phyloP scores from a whole-genome alignment of 2,329 filamentous ascomycete species.

The Helminthosporium solani region DNA sequence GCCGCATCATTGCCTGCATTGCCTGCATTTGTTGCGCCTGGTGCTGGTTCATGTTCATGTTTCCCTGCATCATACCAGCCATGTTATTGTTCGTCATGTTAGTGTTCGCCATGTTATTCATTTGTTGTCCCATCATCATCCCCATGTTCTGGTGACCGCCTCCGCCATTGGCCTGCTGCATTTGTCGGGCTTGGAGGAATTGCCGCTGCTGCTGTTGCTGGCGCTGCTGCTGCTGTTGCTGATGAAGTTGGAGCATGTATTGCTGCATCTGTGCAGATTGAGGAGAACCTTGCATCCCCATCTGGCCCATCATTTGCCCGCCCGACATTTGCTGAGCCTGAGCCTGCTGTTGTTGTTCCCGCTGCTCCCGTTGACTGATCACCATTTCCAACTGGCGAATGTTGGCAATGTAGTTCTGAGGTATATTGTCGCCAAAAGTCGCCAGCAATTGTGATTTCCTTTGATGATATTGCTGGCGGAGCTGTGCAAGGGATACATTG shows the following conservation, averaged over 20 bases:
- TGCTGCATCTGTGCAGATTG: slow-evolving; percentile 36
- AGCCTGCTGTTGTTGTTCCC: slow-evolving; percentile 21
- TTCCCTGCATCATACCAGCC: slow-evolving; percentile 39
- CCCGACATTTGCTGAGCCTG: slow-evolving; percentile 12
- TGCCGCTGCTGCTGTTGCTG: slow-evolving; percentile 30
- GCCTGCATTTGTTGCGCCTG: slow-evolving; percentile 38
- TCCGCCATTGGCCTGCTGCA: slow-evolving; percentile 9
- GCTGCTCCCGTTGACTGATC: slow-evolving; percentile 19
- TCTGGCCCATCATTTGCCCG: slow-evolving; percentile 29
- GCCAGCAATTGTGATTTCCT: slow-evolving; percentile 27
- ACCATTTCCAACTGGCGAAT: slow-evolving; percentile 33
- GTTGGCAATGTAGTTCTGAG: slow-evolving; percentile 25
- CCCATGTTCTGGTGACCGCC: slow-evolving; percentile 19
- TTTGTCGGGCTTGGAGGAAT: slow-evolving; percentile 14
- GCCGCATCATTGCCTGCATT: slow-evolving; percentile 39
- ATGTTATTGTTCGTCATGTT: slow-evolving; percentile 24
- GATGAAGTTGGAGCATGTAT: no score
- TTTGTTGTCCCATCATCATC: slow-evolving; percentile 41
- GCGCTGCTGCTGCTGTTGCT: slow-evolving; percentile 34
- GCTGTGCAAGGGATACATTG: slow-evolving; percentile 32
- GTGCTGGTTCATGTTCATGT: slow-evolving; percentile 28
- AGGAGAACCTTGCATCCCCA: slow-evolving; percentile 16
- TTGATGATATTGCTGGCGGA: slow-evolving; percentile 26
- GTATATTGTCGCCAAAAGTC: slow-evolving; percentile 25
- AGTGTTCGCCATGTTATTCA: no score